Evolutionary conservation across 1,284 basidiomycete genomes (phyloP).

Genomic region (Cutaneotrichosporon cutaneum): DNA sequence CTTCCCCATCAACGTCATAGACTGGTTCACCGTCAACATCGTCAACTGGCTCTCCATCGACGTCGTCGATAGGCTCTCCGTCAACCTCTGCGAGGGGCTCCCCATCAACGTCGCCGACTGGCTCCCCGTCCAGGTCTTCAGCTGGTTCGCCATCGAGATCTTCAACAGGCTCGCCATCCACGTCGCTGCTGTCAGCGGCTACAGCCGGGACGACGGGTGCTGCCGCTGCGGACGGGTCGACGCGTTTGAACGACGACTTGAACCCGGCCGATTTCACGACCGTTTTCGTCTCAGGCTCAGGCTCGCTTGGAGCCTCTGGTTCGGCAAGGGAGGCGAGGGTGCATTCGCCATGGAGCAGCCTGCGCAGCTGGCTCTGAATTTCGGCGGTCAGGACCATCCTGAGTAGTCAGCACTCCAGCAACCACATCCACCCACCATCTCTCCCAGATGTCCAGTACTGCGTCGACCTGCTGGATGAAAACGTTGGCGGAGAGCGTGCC

Average conservation of each 20-base stretch:
- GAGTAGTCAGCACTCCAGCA: conserved; percentile 10
- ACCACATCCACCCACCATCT: conserved; percentile 60
- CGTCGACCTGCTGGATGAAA: conserved; percentile 83
- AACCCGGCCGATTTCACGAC: conserved; percentile 68
- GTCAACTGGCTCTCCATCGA: conserved; percentile 15
- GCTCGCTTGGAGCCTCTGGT: background rate
- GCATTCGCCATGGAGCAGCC: conserved; percentile 65
- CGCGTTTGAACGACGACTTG: conserved; percentile 51
- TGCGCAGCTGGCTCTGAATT: conserved; percentile 68
- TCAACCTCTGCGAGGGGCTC: conserved; percentile 50
- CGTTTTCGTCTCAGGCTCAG: conserved; percentile 47
- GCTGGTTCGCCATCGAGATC: conserved; percentile 35
- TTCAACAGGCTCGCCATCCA: background rate
- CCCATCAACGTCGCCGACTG: conserved; percentile 56
- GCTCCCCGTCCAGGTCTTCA: conserved; percentile 50
- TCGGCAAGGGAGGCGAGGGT: conserved; percentile 10
- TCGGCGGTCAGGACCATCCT: conserved; percentile 84
- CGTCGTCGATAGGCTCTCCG: background rate
- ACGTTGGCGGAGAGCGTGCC: conserved; percentile 89
- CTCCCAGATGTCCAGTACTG: conserved; percentile 90
- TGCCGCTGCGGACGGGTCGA: conserved; percentile 28
- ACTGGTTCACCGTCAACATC: conserved; percentile 19
- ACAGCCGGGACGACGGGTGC: background rate
- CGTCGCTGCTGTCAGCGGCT: background rate
- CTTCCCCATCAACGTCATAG: conserved; percentile 21